Conservation (phyloP, 1,284 basidiomycete species). For the Leccinum griseonigrum region DNA sequence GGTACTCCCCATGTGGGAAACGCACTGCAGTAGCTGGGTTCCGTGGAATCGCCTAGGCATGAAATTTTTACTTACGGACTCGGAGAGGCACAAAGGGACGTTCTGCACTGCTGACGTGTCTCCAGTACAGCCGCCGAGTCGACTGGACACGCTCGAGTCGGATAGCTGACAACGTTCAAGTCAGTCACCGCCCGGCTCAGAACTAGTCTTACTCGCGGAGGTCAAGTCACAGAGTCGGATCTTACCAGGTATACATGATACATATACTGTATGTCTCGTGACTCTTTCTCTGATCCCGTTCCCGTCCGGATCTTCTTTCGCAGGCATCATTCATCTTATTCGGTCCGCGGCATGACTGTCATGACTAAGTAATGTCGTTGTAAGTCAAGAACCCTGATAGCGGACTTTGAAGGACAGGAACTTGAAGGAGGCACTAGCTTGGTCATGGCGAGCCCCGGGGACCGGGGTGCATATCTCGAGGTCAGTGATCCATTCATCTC, state of each 20-base stretch:
- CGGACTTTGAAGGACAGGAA: neutral
- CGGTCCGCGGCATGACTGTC: conserved; percentile 17
- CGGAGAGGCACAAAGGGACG: neutral
- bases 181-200: neutral
- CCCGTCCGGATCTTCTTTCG: conserved; percentile 22
- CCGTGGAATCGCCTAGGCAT: neutral
- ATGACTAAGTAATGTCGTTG: neutral
- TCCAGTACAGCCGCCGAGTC: neutral
- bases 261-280: conserved; percentile 5
- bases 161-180: neutral
- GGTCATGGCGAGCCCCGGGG: neutral
- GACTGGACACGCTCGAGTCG: neutral
- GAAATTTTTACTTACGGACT: neutral
- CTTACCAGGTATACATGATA: conserved; percentile 6
- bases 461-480: neutral
- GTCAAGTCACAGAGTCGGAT: conserved; percentile 15
- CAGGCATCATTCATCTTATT: conserved; percentile 5
- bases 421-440: neutral
- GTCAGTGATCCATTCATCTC: neutral
- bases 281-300: neutral
- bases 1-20: neutral
- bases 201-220: no score
- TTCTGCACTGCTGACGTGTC: conserved; percentile 2
- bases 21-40: neutral
- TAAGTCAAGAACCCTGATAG: neutral